These are phyloP conservation scores for Ceratorhiza oryzae-sativae DNA, from an alignment of 1,284 basidiomycete genomes.

Conservation along the genomic window DNA sequence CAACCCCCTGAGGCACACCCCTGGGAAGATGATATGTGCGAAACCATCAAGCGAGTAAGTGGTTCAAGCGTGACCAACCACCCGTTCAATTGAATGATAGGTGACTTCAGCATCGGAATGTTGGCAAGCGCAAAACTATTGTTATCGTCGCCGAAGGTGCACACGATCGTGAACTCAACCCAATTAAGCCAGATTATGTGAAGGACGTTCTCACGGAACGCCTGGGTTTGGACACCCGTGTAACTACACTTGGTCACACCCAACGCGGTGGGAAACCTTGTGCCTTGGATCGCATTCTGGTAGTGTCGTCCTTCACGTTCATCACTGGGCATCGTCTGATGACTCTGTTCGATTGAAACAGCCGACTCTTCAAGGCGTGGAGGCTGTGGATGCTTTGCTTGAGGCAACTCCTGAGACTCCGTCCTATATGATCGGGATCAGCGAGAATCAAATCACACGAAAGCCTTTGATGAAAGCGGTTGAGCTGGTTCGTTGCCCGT, in stretches of 20 bases:
- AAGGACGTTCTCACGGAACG: conserved; percentile 87
- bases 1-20: conserved; percentile 77
- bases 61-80: not conserved
- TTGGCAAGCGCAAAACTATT: conserved; percentile 97
- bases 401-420: conserved; percentile 89
- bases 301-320: no score
- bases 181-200: conserved; percentile 89
- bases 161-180: conserved; percentile 84
- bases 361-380: conserved; percentile 94
- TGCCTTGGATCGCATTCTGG: conserved; percentile 91
- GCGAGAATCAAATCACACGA: conserved; percentile 94
- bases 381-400: conserved; percentile 91
- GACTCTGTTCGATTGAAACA: no score
- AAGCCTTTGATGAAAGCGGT: conserved; percentile 95
- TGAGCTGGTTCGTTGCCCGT: conserved; percentile 63
- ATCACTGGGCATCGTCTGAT: no score
- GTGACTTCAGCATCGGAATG: conserved; percentile 74
- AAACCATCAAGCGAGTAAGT: conserved; percentile 77
- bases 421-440: conserved; percentile 96
- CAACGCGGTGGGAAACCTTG: conserved; percentile 95
- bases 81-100: not conserved
- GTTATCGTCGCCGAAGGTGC: conserved; percentile 98
- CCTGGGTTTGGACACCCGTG: conserved; percentile 92
- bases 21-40: conserved; percentile 95
- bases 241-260: conserved; percentile 98